phyloP scores from a whole-genome alignment of 1,284 basidiomycete species.

The Cronartium quercuum region DNA sequence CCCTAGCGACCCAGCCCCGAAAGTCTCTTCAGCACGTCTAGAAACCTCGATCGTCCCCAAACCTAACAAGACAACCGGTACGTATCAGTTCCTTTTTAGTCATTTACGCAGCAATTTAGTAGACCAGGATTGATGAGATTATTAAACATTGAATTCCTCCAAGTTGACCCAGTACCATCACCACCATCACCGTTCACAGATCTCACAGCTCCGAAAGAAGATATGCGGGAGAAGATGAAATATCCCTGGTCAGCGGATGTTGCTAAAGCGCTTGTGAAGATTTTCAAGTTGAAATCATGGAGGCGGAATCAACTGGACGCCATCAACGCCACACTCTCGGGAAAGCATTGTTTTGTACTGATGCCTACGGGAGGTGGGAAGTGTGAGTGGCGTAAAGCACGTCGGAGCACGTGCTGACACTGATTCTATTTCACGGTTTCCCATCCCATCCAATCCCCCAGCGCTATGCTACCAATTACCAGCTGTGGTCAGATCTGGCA shows the following conservation, averaged over 20 bases:
- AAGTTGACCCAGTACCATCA: neutral
- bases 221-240: constrained; percentile 42
- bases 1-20: no score
- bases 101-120: no score
- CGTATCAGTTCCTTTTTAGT: no score
- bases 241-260: constrained; percentile 59
- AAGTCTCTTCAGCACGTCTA: no score
- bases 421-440: no score
- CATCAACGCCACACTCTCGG: constrained; percentile 71
- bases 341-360: constrained; percentile 82
- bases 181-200: neutral
- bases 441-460: no score
- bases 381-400: constrained; percentile 42
- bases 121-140: no score
- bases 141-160: no score
- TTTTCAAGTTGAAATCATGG: constrained; percentile 67
- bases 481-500: constrained; percentile 68
- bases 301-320: constrained; percentile 80
- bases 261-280: constrained; percentile 57
- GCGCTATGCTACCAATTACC: constrained; percentile 66
- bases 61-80: no score
- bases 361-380: constrained; percentile 98
- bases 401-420: no score
- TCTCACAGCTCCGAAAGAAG: constrained; percentile 4
- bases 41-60: no score